These are phyloP conservation scores for Zymoseptoria passerinii DNA, from an alignment of 2,329 filamentous ascomycete species.

Conservation along the genomic window DNA sequence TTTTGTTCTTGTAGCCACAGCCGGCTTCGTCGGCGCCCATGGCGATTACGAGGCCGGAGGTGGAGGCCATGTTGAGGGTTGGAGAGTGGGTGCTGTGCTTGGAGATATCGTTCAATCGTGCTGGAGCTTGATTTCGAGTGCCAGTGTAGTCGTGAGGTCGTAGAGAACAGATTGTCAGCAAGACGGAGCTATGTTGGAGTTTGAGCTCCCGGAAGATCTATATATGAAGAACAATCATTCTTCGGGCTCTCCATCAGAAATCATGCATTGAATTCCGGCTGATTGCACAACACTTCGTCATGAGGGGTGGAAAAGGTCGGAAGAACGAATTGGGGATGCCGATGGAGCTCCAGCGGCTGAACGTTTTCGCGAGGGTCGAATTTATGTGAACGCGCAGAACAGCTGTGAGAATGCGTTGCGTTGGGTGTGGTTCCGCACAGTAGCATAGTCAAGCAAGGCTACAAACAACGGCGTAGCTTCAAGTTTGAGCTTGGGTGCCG, in stretches of 20 bases:
- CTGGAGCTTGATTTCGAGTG: neutral
- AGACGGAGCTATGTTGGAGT: neutral
- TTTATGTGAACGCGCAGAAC: neutral
- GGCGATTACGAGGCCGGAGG: conserved; percentile 43
- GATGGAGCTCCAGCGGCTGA: neutral
- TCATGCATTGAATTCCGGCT: neutral
- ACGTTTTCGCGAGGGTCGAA: neutral
- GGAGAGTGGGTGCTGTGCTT: neutral
- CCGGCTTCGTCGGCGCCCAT: conserved; percentile 65
- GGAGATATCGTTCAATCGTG: neutral
- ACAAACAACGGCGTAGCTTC: neutral
- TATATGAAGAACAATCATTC: neutral
- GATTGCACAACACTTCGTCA: neutral
- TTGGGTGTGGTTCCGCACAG: neutral
- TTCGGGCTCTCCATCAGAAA: neutral
- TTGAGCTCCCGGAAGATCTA: neutral
- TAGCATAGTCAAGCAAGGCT: neutral
- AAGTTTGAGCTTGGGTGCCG: neutral
- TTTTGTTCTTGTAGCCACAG: conserved; percentile 66
- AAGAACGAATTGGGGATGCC: neutral
- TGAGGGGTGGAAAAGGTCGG: neutral
- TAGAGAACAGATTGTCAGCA: neutral
- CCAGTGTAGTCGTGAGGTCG: neutral
- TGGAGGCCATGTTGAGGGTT: conserved; percentile 14
- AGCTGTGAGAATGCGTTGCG: no score